Evolutionary conservation across 306 rosid genomes (phyloP).

Genomic region (Sesbania bispinosa): DNA sequence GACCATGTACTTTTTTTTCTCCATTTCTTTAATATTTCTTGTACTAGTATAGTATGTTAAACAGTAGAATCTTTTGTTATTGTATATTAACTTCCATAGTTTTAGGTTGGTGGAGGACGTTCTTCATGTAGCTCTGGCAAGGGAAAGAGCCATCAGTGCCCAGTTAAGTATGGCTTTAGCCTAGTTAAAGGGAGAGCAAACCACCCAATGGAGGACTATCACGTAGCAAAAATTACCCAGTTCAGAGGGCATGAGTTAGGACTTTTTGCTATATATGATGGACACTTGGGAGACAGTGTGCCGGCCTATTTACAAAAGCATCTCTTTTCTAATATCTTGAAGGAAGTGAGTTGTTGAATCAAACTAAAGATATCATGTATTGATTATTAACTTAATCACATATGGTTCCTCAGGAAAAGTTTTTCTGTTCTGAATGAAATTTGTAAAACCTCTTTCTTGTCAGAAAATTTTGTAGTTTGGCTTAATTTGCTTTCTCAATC

Average conservation of each 20-base stretch:
- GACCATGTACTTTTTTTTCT: neutral
- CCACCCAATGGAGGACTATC: constrained; percentile 92
- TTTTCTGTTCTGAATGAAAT: neutral
- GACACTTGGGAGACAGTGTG: constrained; percentile 81
- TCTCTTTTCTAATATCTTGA: constrained; percentile 72
- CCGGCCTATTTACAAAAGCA: constrained; percentile 78
- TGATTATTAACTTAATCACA: neutral
- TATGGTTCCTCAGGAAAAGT: neutral
- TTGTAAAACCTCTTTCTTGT: neutral
- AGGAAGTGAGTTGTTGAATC: constrained; percentile 61
- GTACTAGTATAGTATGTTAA: neutral
- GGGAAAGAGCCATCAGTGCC: constrained; percentile 60
- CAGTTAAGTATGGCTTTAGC: constrained; percentile 80
- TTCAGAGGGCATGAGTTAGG: constrained; percentile 60
- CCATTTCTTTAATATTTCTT: neutral
- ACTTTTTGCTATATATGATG: constrained; percentile 85
- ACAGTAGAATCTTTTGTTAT: neutral
- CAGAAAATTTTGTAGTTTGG: neutral
- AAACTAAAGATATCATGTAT: constrained; percentile 4
- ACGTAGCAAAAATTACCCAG: constrained; percentile 64
- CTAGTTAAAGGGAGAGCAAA: constrained; percentile 85
- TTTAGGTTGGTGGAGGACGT: constrained; percentile 69
- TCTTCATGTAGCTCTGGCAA: constrained; percentile 72
- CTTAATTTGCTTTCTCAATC: neutral
- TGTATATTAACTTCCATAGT: constrained; percentile 17